phyloP scores from a whole-genome alignment of 2,329 filamentous ascomycete species.

The Colletotrichum echinochloae region DNA sequence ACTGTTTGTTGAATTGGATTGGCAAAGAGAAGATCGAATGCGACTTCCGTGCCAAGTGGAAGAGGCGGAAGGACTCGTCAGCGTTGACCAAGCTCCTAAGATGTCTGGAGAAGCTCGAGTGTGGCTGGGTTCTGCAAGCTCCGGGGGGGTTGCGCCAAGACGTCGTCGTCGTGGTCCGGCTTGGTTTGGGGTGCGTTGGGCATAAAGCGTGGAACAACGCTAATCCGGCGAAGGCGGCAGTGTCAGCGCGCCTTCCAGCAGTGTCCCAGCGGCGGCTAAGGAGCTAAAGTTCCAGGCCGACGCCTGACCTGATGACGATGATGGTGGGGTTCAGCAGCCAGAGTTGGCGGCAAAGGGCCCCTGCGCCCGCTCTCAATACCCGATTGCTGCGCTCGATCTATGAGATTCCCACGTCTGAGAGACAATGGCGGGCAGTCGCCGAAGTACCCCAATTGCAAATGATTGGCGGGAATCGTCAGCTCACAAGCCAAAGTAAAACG shows the following conservation, averaged over 20 bases:
- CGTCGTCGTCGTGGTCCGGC: conserved; percentile 26
- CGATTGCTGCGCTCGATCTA: neutral
- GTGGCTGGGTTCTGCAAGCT: conserved; percentile 42
- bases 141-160: conserved; percentile 38
- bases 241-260: conserved; percentile 21
- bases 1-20: conserved; percentile 4
- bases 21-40: conserved; percentile 17
- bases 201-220: conserved; percentile 36
- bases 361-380: conserved; percentile 8
- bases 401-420: conserved; percentile 2
- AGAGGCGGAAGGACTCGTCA: conserved; percentile 40
- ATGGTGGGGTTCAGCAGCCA: conserved; percentile 36
- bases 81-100: conserved; percentile 37
- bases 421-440: neutral
- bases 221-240: conserved; percentile 33
- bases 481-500: neutral
- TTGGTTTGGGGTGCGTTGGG: conserved; percentile 21
- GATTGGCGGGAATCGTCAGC: neutral
- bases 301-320: conserved; percentile 31
- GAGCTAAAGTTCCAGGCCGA: conserved; percentile 10
- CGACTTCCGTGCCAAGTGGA: conserved; percentile 32
- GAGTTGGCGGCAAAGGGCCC: conserved; percentile 20
- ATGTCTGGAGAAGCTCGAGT: conserved; percentile 33
- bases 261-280: conserved; percentile 16
- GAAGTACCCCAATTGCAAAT: neutral